Conservation (phyloP, 139 green algal species). For the Volvox africanus region DNA sequence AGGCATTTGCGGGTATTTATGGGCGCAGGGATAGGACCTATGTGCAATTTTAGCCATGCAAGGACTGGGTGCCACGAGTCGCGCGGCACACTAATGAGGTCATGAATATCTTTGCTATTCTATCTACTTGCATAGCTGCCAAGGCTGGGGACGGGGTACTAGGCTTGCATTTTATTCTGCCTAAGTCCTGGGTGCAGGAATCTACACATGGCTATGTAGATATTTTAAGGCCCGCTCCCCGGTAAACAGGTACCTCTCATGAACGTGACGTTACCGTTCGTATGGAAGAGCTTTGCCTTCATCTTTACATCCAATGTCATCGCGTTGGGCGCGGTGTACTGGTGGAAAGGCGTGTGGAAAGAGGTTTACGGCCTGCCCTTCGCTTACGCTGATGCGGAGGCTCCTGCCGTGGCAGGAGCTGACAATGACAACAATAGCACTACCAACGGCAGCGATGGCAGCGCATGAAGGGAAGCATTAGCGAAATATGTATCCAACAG, state of each 20-base stretch:
- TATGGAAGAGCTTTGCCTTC: constrained; percentile 94
- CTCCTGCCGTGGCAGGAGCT: not conserved
- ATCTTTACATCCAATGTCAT: constrained; percentile 92
- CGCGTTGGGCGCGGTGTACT: constrained; percentile 82
- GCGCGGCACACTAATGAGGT: no score
- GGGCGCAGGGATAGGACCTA: no score
- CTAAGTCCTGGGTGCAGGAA: no score
- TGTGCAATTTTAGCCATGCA: no score
- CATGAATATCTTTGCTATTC: no score
- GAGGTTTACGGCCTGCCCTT: constrained; percentile 55
- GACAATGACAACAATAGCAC: not conserved
- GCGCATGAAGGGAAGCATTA: not conserved
- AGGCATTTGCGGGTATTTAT: not conserved
- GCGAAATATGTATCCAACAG: no score
- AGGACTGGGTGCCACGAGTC: no score
- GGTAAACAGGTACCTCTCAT: constrained; percentile 83
- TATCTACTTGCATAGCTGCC: no score
- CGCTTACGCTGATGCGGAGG: not conserved
- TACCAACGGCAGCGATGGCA: not conserved
- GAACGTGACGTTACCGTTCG: constrained; percentile 94
- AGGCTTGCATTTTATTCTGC: no score
- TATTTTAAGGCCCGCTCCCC: no score
- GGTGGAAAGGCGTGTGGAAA: constrained; percentile 79
- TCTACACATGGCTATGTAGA: no score
- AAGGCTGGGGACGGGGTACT: no score